Conservation (phyloP, 805 yeast species). For the Candida boleticola region DNA sequence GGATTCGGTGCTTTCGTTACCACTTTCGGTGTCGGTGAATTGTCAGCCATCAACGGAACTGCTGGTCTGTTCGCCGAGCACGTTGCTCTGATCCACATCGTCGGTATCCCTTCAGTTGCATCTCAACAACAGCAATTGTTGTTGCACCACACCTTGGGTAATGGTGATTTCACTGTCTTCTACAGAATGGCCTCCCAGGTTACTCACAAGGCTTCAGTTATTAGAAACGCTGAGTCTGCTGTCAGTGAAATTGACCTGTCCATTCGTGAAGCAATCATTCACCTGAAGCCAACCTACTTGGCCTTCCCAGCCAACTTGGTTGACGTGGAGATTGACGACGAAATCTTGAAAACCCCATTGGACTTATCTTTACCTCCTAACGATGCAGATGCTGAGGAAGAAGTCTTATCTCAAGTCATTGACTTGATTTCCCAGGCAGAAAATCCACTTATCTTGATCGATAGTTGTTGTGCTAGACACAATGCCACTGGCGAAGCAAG, state of each 20-base stretch:
- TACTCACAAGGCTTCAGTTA: slow-evolving; percentile 29
- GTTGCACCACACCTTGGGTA: slow-evolving; percentile 43
- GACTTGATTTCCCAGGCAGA: slow-evolving; percentile 18
- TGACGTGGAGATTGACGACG: slow-evolving; percentile 29
- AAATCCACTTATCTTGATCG: slow-evolving; percentile 20
- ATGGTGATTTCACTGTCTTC: slow-evolving; percentile 41
- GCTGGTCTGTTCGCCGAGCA: slow-evolving; percentile 37
- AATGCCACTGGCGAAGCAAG: slow-evolving; percentile 16
- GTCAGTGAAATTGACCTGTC: slow-evolving; percentile 32
- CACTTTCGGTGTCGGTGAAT: slow-evolving; percentile 36
- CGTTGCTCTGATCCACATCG: slow-evolving; percentile 34
- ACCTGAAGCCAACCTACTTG: slow-evolving; percentile 34
- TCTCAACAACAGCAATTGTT: slow-evolving; percentile 37
- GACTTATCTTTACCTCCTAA: slow-evolving; percentile 26
- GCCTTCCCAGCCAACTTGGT: slow-evolving; percentile 37
- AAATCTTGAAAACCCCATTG: slow-evolving; percentile 25
- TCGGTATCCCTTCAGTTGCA: slow-evolving; percentile 32
- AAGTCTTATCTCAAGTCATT: slow-evolving; percentile 25
- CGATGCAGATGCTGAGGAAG: slow-evolving; percentile 31
- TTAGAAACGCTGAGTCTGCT: slow-evolving; percentile 25
- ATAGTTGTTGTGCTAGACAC: slow-evolving; percentile 21
- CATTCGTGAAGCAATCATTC: slow-evolving; percentile 30
- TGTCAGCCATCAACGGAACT: slow-evolving; percentile 34
- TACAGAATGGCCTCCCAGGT: slow-evolving; percentile 34
- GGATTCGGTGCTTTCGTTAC: slow-evolving; percentile 30